Percentiles rank a stretch among this genome's conserved stretches.
phyloP scores from a whole-genome alignment of 208 protist genomes.

The Eutreptiella sp. region DNA sequence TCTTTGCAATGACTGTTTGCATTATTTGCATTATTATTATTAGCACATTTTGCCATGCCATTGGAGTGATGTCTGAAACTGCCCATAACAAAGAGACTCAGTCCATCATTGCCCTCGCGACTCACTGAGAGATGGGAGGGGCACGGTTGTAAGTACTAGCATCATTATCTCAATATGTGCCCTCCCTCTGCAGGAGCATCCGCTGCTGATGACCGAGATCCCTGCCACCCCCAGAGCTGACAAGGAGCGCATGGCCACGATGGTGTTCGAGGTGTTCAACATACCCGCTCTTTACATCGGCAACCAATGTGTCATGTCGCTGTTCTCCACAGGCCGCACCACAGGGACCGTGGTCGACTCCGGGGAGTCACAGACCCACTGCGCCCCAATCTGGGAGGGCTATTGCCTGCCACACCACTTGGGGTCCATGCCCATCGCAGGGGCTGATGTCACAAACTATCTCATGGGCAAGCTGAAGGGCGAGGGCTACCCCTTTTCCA shows the following conservation, averaged over 20 bases:
- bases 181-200: slow-evolving; percentile 27
- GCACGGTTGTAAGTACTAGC: background rate
- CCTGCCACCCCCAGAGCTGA: slow-evolving; percentile 84
- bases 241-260: slow-evolving; percentile 80
- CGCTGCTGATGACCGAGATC: slow-evolving; percentile 92
- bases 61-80: background rate
- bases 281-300: slow-evolving; percentile 82
- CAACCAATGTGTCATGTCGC: slow-evolving; percentile 81
- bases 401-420: slow-evolving; percentile 68
- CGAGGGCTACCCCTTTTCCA: slow-evolving; percentile 82
- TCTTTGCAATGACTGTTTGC: too few species aligned
- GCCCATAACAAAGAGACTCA: background rate
- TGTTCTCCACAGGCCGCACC: slow-evolving; percentile 93
- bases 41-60: too few species aligned
- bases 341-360: slow-evolving; percentile 97
- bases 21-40: too few species aligned
- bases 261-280: slow-evolving; percentile 95
- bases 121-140: background rate
- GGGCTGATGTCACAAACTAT: slow-evolving; percentile 65
- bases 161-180: background rate
- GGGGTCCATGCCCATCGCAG: slow-evolving; percentile 53
- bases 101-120: background rate
- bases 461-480: slow-evolving; percentile 49
- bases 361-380: slow-evolving; percentile 96
- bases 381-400: slow-evolving; percentile 95